These are phyloP conservation scores for Candida gorgasii DNA, from an alignment of 805 yeast genomes.

Conservation along the genomic window DNA sequence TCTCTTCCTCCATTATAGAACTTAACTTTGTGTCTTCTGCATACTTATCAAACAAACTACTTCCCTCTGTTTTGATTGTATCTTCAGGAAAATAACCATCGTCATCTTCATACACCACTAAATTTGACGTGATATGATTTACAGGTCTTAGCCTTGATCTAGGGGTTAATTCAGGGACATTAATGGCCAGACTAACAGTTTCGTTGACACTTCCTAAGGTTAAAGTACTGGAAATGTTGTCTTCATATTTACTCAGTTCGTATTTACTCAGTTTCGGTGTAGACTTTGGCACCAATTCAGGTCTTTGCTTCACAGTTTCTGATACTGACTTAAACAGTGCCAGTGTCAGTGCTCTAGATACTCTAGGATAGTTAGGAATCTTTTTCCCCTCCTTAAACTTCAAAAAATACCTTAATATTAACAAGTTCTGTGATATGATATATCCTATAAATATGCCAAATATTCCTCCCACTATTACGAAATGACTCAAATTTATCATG, in stretches of 20 bases:
- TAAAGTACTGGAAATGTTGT: too few relatives aligned
- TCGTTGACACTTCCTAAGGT: too few relatives aligned
- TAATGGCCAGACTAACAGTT: too few relatives aligned
- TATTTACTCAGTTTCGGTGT: too few relatives aligned
- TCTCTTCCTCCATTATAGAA: slow-evolving; percentile 6
- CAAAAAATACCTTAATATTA: background rate
- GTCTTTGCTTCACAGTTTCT: too few relatives aligned
- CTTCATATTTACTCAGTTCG: too few relatives aligned
- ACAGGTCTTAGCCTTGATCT: slow-evolving; percentile 3
- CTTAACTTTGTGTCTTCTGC: slow-evolving; percentile 13
- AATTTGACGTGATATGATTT: too few relatives aligned
- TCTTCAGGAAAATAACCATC: slow-evolving; percentile 8
- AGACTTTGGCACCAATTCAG: too few relatives aligned
- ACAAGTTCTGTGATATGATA: slow-evolving; percentile 7
- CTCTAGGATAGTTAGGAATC: slow-evolving; percentile 1
- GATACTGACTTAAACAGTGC: too few relatives aligned
- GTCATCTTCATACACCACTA: slow-evolving; percentile 8
- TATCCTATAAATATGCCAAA: slow-evolving; percentile 12
- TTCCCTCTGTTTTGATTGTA: background rate
- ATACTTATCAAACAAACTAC: slow-evolving; percentile 12
- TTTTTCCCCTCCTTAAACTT: background rate
- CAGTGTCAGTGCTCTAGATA: too few relatives aligned
- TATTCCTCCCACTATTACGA: slow-evolving; percentile 11
- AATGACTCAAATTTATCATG: slow-evolving; percentile 10
- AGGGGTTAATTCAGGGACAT: slow-evolving; percentile 1